Conservation (phyloP, 2,329 filamentous ascomycete genomes). For the Colletotrichum kahawae region DNA sequence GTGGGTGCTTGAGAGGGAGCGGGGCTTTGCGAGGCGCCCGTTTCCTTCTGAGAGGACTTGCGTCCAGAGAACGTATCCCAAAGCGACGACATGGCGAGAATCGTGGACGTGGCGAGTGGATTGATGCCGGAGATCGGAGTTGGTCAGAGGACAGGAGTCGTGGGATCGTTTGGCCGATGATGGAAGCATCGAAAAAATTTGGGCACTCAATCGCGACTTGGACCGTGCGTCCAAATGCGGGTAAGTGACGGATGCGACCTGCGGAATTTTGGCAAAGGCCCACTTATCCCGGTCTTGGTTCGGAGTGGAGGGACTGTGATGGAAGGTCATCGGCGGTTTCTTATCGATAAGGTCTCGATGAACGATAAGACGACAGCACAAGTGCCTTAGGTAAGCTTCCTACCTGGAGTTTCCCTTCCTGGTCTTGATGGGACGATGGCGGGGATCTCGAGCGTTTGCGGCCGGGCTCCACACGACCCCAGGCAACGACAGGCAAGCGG, state of each 20-base stretch:
- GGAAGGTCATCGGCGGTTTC: background rate
- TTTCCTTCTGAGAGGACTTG: slow-evolving; percentile 49
- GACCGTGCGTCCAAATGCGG: slow-evolving; percentile 14
- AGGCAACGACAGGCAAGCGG: background rate
- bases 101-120: slow-evolving; percentile 8
- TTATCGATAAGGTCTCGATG: background rate
- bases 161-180: slow-evolving; percentile 19
- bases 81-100: slow-evolving; percentile 57
- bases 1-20: slow-evolving; percentile 49
- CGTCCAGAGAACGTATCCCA: slow-evolving; percentile 68
- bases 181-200: slow-evolving; percentile 25
- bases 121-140: slow-evolving; percentile 13
- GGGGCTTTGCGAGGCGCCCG: slow-evolving; percentile 27
- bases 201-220: slow-evolving; percentile 24
- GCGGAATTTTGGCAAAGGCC: background rate
- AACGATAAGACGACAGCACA: background rate
- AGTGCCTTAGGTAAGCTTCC: background rate
- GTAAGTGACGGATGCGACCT: slow-evolving; percentile 8
- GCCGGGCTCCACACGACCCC: background rate
- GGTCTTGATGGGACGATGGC: background rate
- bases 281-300: slow-evolving; percentile 12
- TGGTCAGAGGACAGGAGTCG: slow-evolving; percentile 1
- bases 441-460: background rate
- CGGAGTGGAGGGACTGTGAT: background rate
- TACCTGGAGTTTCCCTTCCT: background rate